Evolutionary conservation across 768 basidiomycete genomes (phyloP).

Genomic region (Tulasnella sp.): DNA sequence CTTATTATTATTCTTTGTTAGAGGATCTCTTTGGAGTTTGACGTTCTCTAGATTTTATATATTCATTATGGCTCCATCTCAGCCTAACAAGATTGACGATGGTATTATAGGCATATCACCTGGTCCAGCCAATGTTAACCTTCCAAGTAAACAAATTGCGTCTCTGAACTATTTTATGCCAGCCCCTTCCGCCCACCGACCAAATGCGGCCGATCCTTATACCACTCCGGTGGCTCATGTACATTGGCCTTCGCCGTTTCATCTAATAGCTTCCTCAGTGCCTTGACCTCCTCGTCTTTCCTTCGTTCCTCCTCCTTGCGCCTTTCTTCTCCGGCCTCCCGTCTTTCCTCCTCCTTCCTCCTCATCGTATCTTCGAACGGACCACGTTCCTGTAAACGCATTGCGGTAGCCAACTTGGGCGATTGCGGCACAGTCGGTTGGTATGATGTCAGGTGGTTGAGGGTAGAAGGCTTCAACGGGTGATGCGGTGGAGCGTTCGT

Average conservation of each 20-base stretch:
- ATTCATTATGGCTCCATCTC: no score
- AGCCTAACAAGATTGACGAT: no score
- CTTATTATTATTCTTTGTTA: no score
- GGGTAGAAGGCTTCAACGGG: background rate
- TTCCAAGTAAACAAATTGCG: no score
- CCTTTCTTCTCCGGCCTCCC: background rate
- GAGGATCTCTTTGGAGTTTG: no score
- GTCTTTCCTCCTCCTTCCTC: slow-evolving; percentile 9
- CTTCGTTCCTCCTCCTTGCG: background rate
- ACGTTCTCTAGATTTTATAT: no score
- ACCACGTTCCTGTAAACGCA: slow-evolving; percentile 1
- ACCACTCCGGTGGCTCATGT: slow-evolving; percentile 9
- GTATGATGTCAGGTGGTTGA: background rate
- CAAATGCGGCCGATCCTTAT: slow-evolving; percentile 7
- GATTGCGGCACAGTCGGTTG: slow-evolving; percentile 6
- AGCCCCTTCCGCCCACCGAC: no score
- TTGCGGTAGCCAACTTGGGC: background rate
- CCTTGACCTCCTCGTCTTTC: slow-evolving; percentile 10
- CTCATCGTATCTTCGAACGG: slow-evolving; percentile 4
- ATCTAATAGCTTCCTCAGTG: slow-evolving; percentile 3
- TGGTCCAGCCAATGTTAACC: no score
- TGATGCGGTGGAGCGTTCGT: background rate
- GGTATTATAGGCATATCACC: no score
- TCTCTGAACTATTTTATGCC: no score
- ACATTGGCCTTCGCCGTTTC: slow-evolving; percentile 2